Evolutionary conservation across 768 basidiomycete species (phyloP).

Genomic region (Russula ochroleuca): DNA sequence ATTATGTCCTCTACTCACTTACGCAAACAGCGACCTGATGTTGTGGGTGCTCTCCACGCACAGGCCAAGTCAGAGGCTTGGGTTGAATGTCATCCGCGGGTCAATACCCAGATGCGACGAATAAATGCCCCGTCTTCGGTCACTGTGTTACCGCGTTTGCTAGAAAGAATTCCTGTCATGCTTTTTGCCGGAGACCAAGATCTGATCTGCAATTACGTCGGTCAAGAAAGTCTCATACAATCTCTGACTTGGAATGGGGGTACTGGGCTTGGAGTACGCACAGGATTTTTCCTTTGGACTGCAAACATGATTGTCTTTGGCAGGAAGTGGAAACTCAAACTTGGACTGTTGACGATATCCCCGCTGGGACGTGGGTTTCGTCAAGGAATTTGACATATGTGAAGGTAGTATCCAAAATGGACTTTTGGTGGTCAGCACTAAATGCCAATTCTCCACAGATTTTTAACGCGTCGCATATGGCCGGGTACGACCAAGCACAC

Average conservation of each 20-base stretch:
- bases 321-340: constrained; percentile 65
- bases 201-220: constrained; percentile 93
- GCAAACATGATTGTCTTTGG: constrained; percentile 5
- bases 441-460: constrained; percentile 46
- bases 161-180: constrained; percentile 78
- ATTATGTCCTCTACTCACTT: not conserved
- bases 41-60: constrained; percentile 81
- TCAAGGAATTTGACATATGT: constrained; percentile 90
- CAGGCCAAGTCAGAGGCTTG: constrained; percentile 69
- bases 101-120: constrained; percentile 59
- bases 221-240: constrained; percentile 81
- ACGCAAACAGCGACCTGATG: constrained; percentile 62
- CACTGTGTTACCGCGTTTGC: constrained; percentile 68
- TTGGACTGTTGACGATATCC: constrained; percentile 69
- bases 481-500: constrained; percentile 78
- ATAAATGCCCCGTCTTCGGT: constrained; percentile 62
- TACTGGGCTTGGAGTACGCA: constrained; percentile 75
- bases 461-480: constrained; percentile 96
- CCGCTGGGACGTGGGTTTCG: constrained; percentile 88
- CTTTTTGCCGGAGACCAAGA: constrained; percentile 96
- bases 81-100: constrained; percentile 76
- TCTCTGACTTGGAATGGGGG: constrained; percentile 81
- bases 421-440: not conserved
- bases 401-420: constrained; percentile 50
- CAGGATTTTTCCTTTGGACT: not conserved